These are phyloP conservation scores for Podospora pseudoanserina DNA, from an alignment of 495 filamentous ascomycete genomes.

Conservation along the genomic window DNA sequence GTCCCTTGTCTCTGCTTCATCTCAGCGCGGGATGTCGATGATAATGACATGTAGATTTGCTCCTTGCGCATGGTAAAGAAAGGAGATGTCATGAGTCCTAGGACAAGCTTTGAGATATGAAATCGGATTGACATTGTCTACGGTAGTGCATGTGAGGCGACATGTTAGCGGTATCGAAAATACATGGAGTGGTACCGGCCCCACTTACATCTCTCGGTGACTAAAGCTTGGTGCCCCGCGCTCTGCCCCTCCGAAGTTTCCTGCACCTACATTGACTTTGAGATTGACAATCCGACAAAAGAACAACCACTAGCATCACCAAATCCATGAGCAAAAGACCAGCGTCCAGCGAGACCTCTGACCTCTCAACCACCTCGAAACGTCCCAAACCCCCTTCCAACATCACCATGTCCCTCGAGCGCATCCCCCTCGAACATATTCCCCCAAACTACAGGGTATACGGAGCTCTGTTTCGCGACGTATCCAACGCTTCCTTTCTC, in stretches of 20 bases:
- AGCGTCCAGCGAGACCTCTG: not conserved
- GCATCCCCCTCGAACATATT: conserved; percentile 65
- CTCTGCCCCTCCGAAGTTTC: conserved; percentile 13
- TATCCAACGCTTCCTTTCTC: conserved; percentile 72
- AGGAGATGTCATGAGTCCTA: not conserved
- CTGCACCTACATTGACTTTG: not conserved
- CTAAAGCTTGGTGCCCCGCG: conserved; percentile 1
- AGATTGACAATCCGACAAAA: not conserved
- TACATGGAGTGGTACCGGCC: not conserved
- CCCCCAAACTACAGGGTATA: conserved; percentile 63
- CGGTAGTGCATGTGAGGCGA: no score
- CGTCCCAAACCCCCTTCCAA: not conserved
- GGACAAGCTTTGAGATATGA: not conserved
- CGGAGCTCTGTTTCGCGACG: conserved; percentile 67
- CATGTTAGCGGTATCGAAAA: no score
- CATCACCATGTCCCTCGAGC: conserved; percentile 38
- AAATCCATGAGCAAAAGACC: not conserved
- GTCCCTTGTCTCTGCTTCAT: not conserved
- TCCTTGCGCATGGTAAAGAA: not conserved
- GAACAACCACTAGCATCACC: not conserved
- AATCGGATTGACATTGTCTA: no score
- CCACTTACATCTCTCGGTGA: not conserved
- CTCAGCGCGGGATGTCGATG: not conserved
- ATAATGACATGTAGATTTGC: not conserved
- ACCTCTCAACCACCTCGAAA: not conserved